A percentile compares a stretch with the other conserved stretches of the same genome.
Evolutionary conservation across 2,329 filamentous ascomycete genomes (phyloP).

Genomic region (Trichoderma koningii): DNA sequence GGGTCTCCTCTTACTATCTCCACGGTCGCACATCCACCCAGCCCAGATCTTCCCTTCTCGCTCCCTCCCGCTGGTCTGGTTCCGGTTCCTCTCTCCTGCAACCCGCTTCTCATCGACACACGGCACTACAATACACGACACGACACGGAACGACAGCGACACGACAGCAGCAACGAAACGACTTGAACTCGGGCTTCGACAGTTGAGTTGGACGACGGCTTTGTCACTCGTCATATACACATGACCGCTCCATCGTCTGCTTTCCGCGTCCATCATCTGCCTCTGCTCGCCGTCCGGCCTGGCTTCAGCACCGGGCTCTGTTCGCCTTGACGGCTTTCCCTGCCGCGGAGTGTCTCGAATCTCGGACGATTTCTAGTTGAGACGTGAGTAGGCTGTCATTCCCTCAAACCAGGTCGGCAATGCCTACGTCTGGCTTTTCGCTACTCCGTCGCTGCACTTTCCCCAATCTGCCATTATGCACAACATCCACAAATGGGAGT

Average conservation of each 20-base stretch:
- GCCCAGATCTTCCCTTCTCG: slow-evolving; percentile 18
- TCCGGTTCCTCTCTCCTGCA: slow-evolving; percentile 12
- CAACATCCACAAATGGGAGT: background rate
- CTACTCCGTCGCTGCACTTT: background rate
- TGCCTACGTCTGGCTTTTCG: background rate
- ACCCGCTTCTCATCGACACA: background rate
- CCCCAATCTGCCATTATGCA: background rate
- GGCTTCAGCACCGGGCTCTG: slow-evolving; percentile 9
- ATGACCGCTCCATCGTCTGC: slow-evolving; percentile 10
- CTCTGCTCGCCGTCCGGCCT: background rate
- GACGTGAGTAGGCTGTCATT: slow-evolving; percentile 3
- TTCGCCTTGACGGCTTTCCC: slow-evolving; percentile 18
- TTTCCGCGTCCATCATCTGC: background rate
- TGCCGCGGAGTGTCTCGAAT: slow-evolving; percentile 24
- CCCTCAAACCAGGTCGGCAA: background rate
- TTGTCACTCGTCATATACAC: slow-evolving; percentile 2
- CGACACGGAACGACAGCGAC: no score
- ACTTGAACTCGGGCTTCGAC: background rate
- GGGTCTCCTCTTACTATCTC: slow-evolving; percentile 13
- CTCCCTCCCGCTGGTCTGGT: slow-evolving; percentile 8
- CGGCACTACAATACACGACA: no score
- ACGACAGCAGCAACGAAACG: background rate
- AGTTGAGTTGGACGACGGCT: background rate
- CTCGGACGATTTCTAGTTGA: background rate
- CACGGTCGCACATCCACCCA: slow-evolving; percentile 25